Base-by-base conservation (phyloP, 1,139 yeast species). In the Protomyces gravidus region DNA sequence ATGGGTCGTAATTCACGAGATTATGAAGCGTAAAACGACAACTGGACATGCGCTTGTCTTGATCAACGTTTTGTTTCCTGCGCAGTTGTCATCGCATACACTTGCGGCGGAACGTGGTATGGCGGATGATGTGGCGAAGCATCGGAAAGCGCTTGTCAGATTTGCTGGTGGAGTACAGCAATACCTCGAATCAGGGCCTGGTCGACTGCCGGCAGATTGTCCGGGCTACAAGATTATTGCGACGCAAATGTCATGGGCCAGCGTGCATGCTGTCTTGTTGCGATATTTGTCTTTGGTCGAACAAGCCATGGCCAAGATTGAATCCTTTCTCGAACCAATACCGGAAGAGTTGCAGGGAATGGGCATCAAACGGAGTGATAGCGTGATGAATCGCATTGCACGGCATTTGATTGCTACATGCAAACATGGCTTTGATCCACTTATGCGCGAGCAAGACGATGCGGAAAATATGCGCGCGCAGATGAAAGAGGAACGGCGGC, bases 341-440 rank as follows among this genome's bases (percentile, higher is more conserved):
- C 51, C 58, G 39, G 15, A n/a, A 39, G 15, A 13, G 15, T 28
- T 32, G 40, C 47, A 45, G n/a, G 45, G 17, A n/a, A 26, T 33
- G 28, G 51, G 51, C 15, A 45, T 53, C 33, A 45, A 32, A 21
- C 36, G 58, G 21, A 46, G 19, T 11, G 51, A 53, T 46, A 33
- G 39, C 25, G 58, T 53, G 40, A 26, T 53, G 58, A 50, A 45
- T 23, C 25, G 58, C 7, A 53, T 53, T 21, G 36, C 51, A 25
- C 36, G 47, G 21, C 51, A 53, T 21, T 15, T 53, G 28, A 46
- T 53, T 19, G 40, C 45, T 9, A 46, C 51, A 19, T 36, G 36
- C 17, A 19, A 30, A 5, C 27, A 40, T 45, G 56, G 50, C 17
- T 48, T 13, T 9, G 32, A 48, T 21, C 40, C 50, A 21, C 15